Evolutionary conservation across 192 early-diverging fungal genomes (phyloP), one percentile per base, ranked within the genome.

Genomic region (Paraglomus occultum): DNA sequence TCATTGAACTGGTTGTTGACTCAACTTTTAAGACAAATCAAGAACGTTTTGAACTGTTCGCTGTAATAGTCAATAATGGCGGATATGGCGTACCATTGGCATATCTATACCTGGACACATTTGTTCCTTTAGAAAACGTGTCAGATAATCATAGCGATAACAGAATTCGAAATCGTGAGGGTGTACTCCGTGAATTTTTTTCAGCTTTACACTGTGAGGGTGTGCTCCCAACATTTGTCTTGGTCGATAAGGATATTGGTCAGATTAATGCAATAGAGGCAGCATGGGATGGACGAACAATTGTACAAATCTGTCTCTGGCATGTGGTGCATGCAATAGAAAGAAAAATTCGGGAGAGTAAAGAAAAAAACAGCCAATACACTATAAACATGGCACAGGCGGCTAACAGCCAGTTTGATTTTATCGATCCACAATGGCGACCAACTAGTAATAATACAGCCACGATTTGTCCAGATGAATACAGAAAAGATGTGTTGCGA

Each of bases 291-390:
- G 38, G 47, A 18, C 50, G 0, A 38, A 1, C 15, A 38, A 65
- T 40, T 42, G 12, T 65, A 5, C 64, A 65, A 18, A 9, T 63
- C 14, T 63, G 20, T 23, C 48, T 15, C 8, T 63, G 43, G 61
- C 61, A 63, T 46, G 14, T 65, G n/a, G 64, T 51, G 3, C 64
- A 65, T 51, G 50, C 64, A 17, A 65, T 65, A 17, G 12, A 43
- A 22, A 1, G 15, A 65, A 2, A 17, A n/a, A 10, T 65, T 17
- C 49, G 51, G 5, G 45, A 65, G 1, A 65, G 42, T 8, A 65
- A 51, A 17, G 49, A 4, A 51, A 65, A 15, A 65, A 0, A 18
- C 40, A 3, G n/a, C 20, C 31, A 17, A 12, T 65, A 65, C 44
- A 8, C 38, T 9, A 51, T 51, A 51, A 39, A 22, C 15, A 31